These are phyloP conservation scores for Cyclostephanos tholiformis DNA, from an alignment of 108 stramenopile genomes.

Conservation along the genomic window DNA sequence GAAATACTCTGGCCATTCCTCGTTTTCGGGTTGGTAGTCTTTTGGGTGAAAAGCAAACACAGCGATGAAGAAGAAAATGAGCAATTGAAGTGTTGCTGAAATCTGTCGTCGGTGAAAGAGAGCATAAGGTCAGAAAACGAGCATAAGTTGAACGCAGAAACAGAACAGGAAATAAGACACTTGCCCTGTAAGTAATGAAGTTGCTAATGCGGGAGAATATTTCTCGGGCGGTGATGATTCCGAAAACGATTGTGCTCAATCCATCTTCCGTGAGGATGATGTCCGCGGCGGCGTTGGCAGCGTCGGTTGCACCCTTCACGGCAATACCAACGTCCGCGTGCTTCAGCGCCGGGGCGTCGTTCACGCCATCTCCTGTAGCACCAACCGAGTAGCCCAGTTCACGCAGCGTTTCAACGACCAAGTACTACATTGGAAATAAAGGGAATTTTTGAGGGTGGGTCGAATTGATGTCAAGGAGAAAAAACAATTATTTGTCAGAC, in stretches of 20 bases:
- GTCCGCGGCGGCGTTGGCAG: constrained; percentile 74
- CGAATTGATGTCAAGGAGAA: not conserved
- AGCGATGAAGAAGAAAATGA: constrained; percentile 84
- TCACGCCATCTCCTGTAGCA: constrained; percentile 81
- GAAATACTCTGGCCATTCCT: constrained; percentile 57
- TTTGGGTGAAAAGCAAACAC: constrained; percentile 58
- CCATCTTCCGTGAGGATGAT: constrained; percentile 74
- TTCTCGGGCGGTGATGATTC: constrained; percentile 59
- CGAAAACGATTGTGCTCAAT: constrained; percentile 64
- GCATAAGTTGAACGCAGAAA: constrained; percentile 22
- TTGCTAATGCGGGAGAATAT: constrained; percentile 62
- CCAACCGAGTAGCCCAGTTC: constrained; percentile 57
- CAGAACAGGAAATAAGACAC: not conserved
- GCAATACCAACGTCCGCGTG: constrained; percentile 78
- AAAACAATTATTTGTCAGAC: not conserved
- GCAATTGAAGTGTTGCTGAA: constrained; percentile 75
- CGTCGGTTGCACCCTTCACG: constrained; percentile 73
- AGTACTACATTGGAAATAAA: constrained; percentile 32
- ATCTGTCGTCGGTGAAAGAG: constrained; percentile 47
- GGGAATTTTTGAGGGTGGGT: not conserved
- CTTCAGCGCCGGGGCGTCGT: constrained; percentile 82
- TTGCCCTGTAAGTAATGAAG: constrained; percentile 57
- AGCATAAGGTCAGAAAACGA: constrained; percentile 13
- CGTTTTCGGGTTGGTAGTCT: constrained; percentile 48
- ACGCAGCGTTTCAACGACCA: constrained; percentile 68